These are phyloP conservation scores for Dryadomyces quercivorus DNA, from an alignment of 2,329 filamentous ascomycete genomes.

Conservation along the genomic window DNA sequence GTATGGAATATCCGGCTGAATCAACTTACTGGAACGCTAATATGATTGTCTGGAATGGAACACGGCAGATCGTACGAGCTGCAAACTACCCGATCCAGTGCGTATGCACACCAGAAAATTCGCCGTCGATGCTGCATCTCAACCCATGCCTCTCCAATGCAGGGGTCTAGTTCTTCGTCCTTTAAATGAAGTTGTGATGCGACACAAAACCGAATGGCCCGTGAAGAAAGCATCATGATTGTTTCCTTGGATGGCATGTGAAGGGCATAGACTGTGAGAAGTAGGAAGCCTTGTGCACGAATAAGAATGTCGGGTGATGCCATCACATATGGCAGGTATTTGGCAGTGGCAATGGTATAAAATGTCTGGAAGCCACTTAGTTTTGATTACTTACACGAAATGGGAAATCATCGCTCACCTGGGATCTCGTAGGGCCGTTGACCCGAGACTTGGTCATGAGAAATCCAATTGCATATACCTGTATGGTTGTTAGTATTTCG, in stretches of 20 bases:
- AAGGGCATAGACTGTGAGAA: conserved; percentile 16
- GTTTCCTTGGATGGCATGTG: conserved; percentile 16
- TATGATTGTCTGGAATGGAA: conserved; percentile 17
- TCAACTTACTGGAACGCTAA: conserved; percentile 13
- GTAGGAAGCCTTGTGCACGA: conserved; percentile 12
- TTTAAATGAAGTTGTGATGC: conserved; percentile 16
- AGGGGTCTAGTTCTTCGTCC: conserved; percentile 11
- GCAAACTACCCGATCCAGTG: conserved; percentile 17
- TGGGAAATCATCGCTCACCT: background rate
- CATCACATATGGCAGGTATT: conserved; percentile 5
- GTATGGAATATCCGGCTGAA: too few relatives aligned
- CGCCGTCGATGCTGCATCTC: conserved; percentile 16
- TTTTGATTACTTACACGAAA: too few relatives aligned
- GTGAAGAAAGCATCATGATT: conserved; percentile 16
- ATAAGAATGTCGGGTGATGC: conserved; percentile 9
- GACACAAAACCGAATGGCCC: conserved; percentile 17
- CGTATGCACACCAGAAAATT: conserved; percentile 20
- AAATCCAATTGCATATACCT: conserved; percentile 10
- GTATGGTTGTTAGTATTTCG: background rate
- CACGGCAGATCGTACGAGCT: conserved; percentile 16
- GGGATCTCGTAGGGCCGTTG: conserved; percentile 3
- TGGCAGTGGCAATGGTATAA: conserved; percentile 9
- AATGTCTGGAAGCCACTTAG: conserved; percentile 7
- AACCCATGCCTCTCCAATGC: background rate
- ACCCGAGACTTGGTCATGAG: conserved; percentile 10